These are phyloP conservation scores for Neurospora sp. DNA, from an alignment of 495 filamentous ascomycete species.

Conservation along the genomic window DNA sequence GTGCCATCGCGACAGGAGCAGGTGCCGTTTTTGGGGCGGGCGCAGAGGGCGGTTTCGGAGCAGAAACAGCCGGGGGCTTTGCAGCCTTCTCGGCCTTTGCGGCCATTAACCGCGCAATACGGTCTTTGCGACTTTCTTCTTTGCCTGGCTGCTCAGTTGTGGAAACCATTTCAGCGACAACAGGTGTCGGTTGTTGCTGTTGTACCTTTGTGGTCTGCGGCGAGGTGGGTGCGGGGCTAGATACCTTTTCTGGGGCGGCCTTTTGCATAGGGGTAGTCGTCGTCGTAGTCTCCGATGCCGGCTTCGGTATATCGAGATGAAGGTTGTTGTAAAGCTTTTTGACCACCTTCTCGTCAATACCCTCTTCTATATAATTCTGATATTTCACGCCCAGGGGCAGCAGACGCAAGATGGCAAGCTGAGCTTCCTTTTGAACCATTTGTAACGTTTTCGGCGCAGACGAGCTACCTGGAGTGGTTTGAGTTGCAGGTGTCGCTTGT, in stretches of 20 bases:
- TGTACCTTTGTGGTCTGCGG: background rate
- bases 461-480: background rate
- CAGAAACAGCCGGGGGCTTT: background rate
- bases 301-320: constrained; percentile 41
- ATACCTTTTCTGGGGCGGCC: background rate
- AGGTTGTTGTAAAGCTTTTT: constrained; percentile 55
- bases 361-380: constrained; percentile 59
- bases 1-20: background rate
- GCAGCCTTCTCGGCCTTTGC: constrained; percentile 35
- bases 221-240: background rate
- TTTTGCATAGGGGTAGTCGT: background rate
- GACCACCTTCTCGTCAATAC: constrained; percentile 54
- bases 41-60: background rate
- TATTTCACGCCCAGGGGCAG: constrained; percentile 56
- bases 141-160: constrained; percentile 25
- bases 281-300: background rate
- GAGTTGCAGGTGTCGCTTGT: background rate
- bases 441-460: constrained; percentile 19
- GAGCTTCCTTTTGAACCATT: constrained; percentile 56
- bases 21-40: background rate
- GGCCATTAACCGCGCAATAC: constrained; percentile 64
- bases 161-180: constrained; percentile 5
- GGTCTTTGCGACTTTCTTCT: constrained; percentile 63
- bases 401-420: constrained; percentile 56
- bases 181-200: constrained; percentile 2